Conservation (phyloP, 805 yeast genomes). For the Saturnispora dispora region DNA sequence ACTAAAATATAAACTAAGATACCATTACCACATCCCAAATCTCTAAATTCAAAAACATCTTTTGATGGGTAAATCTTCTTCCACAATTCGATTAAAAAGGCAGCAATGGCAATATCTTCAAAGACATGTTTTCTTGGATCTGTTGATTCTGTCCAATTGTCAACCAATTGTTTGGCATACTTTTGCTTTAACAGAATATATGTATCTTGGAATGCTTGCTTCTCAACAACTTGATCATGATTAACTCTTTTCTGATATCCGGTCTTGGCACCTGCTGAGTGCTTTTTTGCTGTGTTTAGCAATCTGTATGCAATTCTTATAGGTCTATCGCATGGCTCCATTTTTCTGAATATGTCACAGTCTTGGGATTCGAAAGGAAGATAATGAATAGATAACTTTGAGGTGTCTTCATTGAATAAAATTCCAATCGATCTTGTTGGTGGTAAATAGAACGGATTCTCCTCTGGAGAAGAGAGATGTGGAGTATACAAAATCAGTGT, state of each 20-base stretch:
- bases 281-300: slow-evolving; percentile 71
- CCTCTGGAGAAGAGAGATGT: slow-evolving; percentile 49
- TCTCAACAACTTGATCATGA: slow-evolving; percentile 80
- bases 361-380: slow-evolving; percentile 43
- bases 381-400: slow-evolving; percentile 62
- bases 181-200: slow-evolving; percentile 75
- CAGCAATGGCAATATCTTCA: slow-evolving; percentile 93
- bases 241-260: slow-evolving; percentile 85
- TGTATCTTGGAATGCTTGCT: slow-evolving; percentile 72
- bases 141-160: slow-evolving; percentile 85
- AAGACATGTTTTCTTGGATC: slow-evolving; percentile 94
- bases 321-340: slow-evolving; percentile 48
- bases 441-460: slow-evolving; percentile 86
- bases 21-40: slow-evolving; percentile 95
- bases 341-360: slow-evolving; percentile 21
- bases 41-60: slow-evolving; percentile 60
- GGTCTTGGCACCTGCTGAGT: slow-evolving; percentile 70
- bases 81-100: slow-evolving; percentile 88
- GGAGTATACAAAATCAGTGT: slow-evolving; percentile 68
- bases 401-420: slow-evolving; percentile 32
- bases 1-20: slow-evolving; percentile 64
- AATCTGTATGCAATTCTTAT: slow-evolving; percentile 76
- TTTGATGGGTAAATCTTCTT: slow-evolving; percentile 33
- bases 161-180: slow-evolving; percentile 66
- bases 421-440: slow-evolving; percentile 73